Conservation (phyloP, 2,329 filamentous ascomycete genomes). For the Aspergillus sp. region DNA sequence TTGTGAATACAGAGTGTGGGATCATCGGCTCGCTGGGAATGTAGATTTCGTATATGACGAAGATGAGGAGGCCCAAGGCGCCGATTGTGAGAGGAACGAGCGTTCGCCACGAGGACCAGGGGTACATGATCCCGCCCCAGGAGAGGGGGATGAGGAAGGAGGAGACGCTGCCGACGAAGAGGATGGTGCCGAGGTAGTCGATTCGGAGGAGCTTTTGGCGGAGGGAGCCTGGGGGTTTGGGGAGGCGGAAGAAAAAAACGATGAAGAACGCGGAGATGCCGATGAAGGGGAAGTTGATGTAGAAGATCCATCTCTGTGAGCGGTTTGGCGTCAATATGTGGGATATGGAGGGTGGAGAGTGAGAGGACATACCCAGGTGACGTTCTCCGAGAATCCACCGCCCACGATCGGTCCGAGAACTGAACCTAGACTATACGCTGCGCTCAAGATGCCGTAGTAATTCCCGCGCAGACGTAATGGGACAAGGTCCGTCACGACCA, state of each 20-base stretch:
- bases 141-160: conserved; percentile 63
- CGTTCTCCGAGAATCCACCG: conserved; percentile 24
- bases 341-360: background rate
- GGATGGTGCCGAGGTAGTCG: conserved; percentile 61
- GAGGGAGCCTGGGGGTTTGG: conserved; percentile 4
- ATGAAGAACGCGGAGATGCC: conserved; percentile 22
- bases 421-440: conserved; percentile 38
- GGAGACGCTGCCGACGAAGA: conserved; percentile 62
- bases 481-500: conserved; percentile 49
- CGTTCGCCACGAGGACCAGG: conserved; percentile 63
- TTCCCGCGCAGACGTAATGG: conserved; percentile 37
- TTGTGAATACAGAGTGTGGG: conserved; percentile 45
- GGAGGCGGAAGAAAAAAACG: conserved; percentile 18
- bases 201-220: background rate
- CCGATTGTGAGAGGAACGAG: conserved; percentile 63
- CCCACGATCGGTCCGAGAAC: conserved; percentile 48
- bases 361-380: conserved; percentile 17
- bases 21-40: conserved; percentile 28
- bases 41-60: conserved; percentile 16
- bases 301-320: conserved; percentile 29
- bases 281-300: conserved; percentile 29
- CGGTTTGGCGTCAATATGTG: background rate
- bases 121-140: conserved; percentile 66
- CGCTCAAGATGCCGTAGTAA: conserved; percentile 24
- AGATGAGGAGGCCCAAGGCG: conserved; percentile 41